These are phyloP conservation scores for Aphelidium insulamus DNA, from an alignment of 371 early-diverging fungal genomes.

Conservation along the genomic window DNA sequence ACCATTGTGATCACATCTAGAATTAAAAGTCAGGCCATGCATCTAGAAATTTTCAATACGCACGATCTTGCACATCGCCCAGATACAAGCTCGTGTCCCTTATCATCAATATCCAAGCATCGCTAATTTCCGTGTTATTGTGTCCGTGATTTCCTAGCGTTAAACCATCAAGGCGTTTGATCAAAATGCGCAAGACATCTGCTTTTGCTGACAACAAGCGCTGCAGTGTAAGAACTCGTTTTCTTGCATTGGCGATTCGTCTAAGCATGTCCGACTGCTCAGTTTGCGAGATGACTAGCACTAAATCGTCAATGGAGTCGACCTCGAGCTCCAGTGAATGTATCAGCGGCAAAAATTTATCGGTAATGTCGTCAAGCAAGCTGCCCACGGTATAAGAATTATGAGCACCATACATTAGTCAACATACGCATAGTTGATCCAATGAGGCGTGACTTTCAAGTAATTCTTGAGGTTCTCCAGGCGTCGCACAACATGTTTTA, in stretches of 20 bases:
- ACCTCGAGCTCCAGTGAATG: constrained; percentile 65
- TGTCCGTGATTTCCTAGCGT: no score
- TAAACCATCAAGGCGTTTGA: constrained; percentile 48
- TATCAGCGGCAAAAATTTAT: constrained; percentile 55
- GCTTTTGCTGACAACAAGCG: constrained; percentile 50
- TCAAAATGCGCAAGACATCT: constrained; percentile 52
- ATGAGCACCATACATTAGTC: no score
- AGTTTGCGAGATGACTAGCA: constrained; percentile 62
- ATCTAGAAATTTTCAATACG: neutral
- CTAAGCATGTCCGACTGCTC: constrained; percentile 71
- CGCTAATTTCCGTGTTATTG: no score
- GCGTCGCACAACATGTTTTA: no score
- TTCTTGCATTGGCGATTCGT: constrained; percentile 60
- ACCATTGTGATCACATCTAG: constrained; percentile 87
- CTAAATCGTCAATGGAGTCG: constrained; percentile 72
- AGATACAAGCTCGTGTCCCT: no score
- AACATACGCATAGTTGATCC: constrained; percentile 85
- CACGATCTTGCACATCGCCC: constrained; percentile 69
- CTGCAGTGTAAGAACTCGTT: constrained; percentile 45
- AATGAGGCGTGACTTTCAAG: constrained; percentile 24
- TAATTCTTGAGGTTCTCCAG: neutral
- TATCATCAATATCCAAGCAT: no score
- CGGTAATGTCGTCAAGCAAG: constrained; percentile 59
- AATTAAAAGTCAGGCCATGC: constrained; percentile 2
- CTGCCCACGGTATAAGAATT: no score